A percentile compares a stretch with the other conserved stretches of the same genome.
phyloP scores from a whole-genome alignment of 305 asterid species.

The Fraxinus paxiana region DNA sequence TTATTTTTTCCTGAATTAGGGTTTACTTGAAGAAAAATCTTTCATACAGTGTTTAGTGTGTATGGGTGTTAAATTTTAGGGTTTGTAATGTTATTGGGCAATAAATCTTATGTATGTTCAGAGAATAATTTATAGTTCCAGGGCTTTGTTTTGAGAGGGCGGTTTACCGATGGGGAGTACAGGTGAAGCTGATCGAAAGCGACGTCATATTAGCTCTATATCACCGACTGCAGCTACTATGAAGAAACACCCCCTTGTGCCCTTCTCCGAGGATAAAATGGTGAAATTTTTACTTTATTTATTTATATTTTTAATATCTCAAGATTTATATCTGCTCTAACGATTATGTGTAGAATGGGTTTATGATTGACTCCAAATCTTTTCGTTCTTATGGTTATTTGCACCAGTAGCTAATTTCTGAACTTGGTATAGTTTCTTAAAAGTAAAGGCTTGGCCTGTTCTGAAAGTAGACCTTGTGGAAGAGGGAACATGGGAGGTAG shows the following conservation, averaged over 20 bases:
- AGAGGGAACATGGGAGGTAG: neutral
- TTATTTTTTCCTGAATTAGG: slow-evolving; percentile 14
- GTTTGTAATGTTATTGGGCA: slow-evolving; percentile 24
- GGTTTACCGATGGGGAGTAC: slow-evolving; percentile 70
- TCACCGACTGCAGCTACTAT: slow-evolving; percentile 59
- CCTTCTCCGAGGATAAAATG: slow-evolving; percentile 78
- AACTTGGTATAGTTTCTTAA: neutral
- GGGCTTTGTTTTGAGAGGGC: slow-evolving; percentile 43
- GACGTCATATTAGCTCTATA: slow-evolving; percentile 69
- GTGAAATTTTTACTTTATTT: slow-evolving; percentile 25
- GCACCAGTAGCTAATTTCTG: slow-evolving; percentile 1
- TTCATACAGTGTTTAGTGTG: slow-evolving; percentile 21
- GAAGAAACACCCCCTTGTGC: slow-evolving; percentile 56
- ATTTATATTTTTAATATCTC: neutral
- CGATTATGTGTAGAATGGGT: slow-evolving; percentile 4
- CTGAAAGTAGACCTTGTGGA: neutral
- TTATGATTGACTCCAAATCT: neutral
- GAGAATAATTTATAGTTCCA: slow-evolving; percentile 27
- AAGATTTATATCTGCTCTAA: neutral
- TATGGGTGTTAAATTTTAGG: slow-evolving; percentile 8
- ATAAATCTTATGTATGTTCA: slow-evolving; percentile 25
- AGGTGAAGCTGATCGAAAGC: slow-evolving; percentile 72
- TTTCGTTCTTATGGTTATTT: neutral
- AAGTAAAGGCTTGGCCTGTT: neutral
- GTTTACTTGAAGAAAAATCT: slow-evolving; percentile 9